Conservation (phyloP, 176 grass and related monocot species). For the Oryza nivara region DNA sequence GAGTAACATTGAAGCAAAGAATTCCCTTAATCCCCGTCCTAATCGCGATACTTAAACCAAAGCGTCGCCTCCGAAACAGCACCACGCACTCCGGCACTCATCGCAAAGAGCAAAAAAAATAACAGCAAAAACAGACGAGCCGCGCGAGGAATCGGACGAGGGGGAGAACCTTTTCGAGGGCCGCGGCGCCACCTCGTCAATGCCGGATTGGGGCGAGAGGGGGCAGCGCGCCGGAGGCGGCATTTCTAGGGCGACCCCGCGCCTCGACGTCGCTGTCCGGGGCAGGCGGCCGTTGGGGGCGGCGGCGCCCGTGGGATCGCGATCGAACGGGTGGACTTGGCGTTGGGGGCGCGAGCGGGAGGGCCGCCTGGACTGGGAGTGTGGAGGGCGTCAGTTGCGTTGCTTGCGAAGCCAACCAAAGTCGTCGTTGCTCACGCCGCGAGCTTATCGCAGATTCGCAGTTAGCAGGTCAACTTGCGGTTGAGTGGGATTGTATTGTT, state of each 20-base stretch:
- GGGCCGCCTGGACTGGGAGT: neutral
- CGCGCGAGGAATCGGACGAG: neutral
- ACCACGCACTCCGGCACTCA: neutral
- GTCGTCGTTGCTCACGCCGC: constrained; percentile 18
- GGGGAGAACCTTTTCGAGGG: constrained; percentile 5
- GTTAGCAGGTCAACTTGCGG: constrained; percentile 20
- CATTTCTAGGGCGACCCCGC: constrained; percentile 31
- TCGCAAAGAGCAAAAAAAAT: neutral
- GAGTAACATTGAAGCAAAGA: constrained; percentile 46
- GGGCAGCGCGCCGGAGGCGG: neutral
- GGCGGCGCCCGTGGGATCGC: constrained; percentile 43
- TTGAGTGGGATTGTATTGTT: neutral
- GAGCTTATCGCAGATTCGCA: constrained; percentile 24
- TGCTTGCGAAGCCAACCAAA: constrained; percentile 25
- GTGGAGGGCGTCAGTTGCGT: constrained; percentile 9
- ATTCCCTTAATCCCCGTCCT: neutral
- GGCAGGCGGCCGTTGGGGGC: neutral
- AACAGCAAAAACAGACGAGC: neutral
- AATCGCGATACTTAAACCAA: neutral
- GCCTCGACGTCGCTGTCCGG: constrained; percentile 35
- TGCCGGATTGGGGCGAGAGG: constrained; percentile 2
- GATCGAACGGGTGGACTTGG: constrained; percentile 39
- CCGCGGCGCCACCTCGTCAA: constrained; percentile 19
- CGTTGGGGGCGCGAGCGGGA: neutral
- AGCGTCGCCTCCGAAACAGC: neutral